Conservation (phyloP, 2,329 filamentous ascomycete genomes). For the Rhexocercosporidium sp. region DNA sequence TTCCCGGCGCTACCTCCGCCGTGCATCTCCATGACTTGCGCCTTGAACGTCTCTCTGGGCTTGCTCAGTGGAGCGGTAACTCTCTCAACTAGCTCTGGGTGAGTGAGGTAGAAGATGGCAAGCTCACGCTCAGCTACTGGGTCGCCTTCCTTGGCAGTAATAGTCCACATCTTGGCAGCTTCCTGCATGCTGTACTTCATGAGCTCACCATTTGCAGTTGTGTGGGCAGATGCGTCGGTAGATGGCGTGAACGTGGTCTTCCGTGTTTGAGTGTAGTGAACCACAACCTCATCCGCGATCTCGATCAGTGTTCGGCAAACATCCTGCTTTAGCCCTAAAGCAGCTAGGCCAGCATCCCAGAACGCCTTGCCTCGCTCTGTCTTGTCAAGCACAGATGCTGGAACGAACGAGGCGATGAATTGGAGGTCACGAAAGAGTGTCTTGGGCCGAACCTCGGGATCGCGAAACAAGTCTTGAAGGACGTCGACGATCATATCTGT, state of each 20-base stretch:
- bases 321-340: constrained; percentile 87
- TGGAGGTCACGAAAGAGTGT: constrained; percentile 83
- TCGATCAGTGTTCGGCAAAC: constrained; percentile 70
- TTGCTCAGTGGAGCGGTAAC: constrained; percentile 84
- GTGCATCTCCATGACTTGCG: constrained; percentile 78
- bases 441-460: constrained; percentile 73
- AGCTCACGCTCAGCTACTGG: constrained; percentile 90
- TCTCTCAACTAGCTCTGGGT: constrained; percentile 82
- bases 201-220: constrained; percentile 46
- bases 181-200: constrained; percentile 76
- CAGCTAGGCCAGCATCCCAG: constrained; percentile 80
- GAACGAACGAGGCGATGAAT: constrained; percentile 71
- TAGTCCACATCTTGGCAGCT: constrained; percentile 87
- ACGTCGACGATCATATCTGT: constrained; percentile 65
- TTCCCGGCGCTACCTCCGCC: constrained; percentile 48
- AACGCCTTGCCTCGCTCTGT: constrained; percentile 78
- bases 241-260: constrained; percentile 43
- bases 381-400: constrained; percentile 63
- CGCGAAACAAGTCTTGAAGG: constrained; percentile 69
- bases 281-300: constrained; percentile 71
- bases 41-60: constrained; percentile 88
- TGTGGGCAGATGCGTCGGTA: constrained; percentile 32
- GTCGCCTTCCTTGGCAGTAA: constrained; percentile 91
- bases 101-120: constrained; percentile 89
- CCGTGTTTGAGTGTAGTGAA: constrained; percentile 69